Conservation (phyloP, 768 basidiomycete genomes). For the Calocybe indica region DNA sequence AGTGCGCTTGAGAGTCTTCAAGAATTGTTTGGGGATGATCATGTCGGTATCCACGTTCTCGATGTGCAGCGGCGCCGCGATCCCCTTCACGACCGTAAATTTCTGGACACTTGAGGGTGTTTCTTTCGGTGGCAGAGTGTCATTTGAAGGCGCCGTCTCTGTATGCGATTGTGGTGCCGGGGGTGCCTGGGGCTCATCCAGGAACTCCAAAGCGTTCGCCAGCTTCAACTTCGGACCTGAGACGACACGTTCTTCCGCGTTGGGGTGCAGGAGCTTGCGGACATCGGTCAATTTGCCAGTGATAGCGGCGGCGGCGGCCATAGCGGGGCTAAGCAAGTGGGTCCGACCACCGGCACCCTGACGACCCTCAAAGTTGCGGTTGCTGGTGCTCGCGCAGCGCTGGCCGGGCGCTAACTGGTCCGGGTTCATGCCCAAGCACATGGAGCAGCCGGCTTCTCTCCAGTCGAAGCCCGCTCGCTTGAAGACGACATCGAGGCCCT, state of each 20-base stretch:
- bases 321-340: constrained; percentile 84
- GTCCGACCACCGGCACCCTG: constrained; percentile 86
- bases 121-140: constrained; percentile 32
- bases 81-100: constrained; percentile 67
- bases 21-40: constrained; percentile 92
- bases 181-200: constrained; percentile 62
- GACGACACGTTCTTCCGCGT: constrained; percentile 34
- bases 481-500: constrained; percentile 82
- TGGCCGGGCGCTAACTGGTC: constrained; percentile 80
- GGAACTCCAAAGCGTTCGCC: constrained; percentile 66
- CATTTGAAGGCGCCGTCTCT: constrained; percentile 23
- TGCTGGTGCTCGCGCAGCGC: constrained; percentile 88
- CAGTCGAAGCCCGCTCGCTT: constrained; percentile 91
- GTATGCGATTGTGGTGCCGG: constrained; percentile 37
- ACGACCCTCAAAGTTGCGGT: constrained; percentile 91
- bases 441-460: constrained; percentile 93
- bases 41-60: constrained; percentile 90
- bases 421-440: constrained; percentile 96
- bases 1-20: constrained; percentile 88
- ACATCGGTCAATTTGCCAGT: constrained; percentile 84
- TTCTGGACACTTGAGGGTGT: constrained; percentile 48
- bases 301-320: constrained; percentile 89
- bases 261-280: constrained; percentile 59
- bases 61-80: constrained; percentile 74
- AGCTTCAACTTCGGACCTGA: constrained; percentile 60